These are phyloP conservation scores for Dittrichia graveolens DNA, from an alignment of 129 eudicot genomes.

Conservation along the genomic window DNA sequence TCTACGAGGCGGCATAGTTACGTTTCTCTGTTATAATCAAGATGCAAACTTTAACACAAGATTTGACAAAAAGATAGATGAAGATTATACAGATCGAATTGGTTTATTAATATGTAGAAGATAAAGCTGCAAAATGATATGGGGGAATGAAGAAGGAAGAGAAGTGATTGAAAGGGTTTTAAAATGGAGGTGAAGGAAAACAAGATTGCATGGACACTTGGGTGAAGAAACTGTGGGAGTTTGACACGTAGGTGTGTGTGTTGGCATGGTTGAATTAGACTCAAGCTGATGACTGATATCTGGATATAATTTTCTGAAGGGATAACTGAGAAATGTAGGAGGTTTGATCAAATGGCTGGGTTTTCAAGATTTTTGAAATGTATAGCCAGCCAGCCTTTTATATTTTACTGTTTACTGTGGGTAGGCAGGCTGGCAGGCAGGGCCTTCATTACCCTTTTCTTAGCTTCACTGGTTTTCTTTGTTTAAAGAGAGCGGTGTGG, in stretches of 20 bases:
- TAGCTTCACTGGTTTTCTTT: background rate
- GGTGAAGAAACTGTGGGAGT: slow-evolving; percentile 40
- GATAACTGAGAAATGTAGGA: slow-evolving; percentile 24
- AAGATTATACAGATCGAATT: background rate
- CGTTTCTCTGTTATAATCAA: background rate
- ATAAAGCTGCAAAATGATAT: background rate
- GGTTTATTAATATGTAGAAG: background rate
- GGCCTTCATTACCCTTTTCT: too few species aligned
- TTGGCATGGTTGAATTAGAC: slow-evolving; percentile 24
- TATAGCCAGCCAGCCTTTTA: too few species aligned
- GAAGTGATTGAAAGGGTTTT: slow-evolving; percentile 14
- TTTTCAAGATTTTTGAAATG: background rate
- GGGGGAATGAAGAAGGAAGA: background rate
- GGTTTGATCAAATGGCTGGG: slow-evolving; percentile 26
- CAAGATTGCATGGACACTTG: slow-evolving; percentile 55
- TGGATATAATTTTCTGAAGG: slow-evolving; percentile 2
- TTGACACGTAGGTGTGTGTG: slow-evolving; percentile 62
- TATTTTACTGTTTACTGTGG: too few species aligned
- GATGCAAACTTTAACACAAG: background rate
- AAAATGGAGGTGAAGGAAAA: slow-evolving; percentile 14
- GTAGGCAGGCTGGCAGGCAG: too few species aligned
- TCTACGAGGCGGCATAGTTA: slow-evolving; percentile 53
- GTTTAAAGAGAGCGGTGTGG: too few species aligned
- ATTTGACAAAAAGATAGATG: background rate
- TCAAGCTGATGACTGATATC: background rate